Evolutionary conservation across 1,284 basidiomycete species (phyloP).

Genomic region (Marasmius tenuissimus): DNA sequence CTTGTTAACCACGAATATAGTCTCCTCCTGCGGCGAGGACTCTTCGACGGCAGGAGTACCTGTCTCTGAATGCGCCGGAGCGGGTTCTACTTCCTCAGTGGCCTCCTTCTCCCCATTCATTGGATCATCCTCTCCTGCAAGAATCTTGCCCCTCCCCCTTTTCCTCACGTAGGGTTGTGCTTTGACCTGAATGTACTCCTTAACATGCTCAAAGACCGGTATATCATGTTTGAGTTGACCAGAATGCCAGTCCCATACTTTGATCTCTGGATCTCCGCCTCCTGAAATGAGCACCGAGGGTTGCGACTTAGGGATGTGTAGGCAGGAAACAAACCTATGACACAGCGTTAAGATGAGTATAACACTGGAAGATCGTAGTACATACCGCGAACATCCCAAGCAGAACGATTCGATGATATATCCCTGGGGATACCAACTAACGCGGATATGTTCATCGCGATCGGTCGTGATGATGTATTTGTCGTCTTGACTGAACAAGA

Average conservation of each 20-base stretch:
- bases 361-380: constrained; percentile 12
- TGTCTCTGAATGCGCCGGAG: constrained; percentile 10
- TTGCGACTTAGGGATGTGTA: constrained; percentile 63
- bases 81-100: constrained; percentile 16
- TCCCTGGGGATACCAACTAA: constrained; percentile 87
- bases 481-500: constrained; percentile 67
- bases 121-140: constrained; percentile 19
- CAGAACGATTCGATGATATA: constrained; percentile 84
- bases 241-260: constrained; percentile 79
- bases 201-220: constrained; percentile 51
- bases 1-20: constrained; percentile 52
- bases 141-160: constrained; percentile 30
- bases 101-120: constrained; percentile 21
- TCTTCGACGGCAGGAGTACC: constrained; percentile 4
- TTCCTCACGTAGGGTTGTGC: constrained; percentile 34
- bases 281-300: constrained; percentile 69
- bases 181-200: constrained; percentile 62
- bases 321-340: constrained; percentile 76
- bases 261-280: constrained; percentile 81
- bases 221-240: constrained; percentile 58
- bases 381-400: constrained; percentile 80
- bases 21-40: constrained; percentile 5
- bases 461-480: constrained; percentile 84
- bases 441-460: constrained; percentile 89
- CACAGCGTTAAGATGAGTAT: background rate